Conservation (phyloP, 768 basidiomycete species). For the Agrocybe chaxingu region DNA sequence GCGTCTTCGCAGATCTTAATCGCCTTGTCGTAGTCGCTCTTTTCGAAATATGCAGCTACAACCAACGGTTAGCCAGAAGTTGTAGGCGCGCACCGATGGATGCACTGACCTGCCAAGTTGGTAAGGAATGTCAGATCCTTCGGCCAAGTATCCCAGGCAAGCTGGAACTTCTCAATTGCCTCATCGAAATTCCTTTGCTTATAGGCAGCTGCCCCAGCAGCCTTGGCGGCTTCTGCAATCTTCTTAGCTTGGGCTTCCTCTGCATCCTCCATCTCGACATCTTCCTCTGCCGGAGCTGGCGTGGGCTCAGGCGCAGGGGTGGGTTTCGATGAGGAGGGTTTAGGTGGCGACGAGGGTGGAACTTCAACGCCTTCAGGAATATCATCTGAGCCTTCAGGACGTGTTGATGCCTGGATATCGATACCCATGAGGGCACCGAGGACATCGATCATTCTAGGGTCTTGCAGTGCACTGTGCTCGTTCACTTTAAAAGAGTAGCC, state of each 20-base stretch:
- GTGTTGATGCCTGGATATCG: constrained; percentile 82
- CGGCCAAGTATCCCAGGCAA: constrained; percentile 92
- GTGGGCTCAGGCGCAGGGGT: constrained; percentile 25
- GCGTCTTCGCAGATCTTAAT: constrained; percentile 94
- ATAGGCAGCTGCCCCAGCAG: constrained; percentile 76
- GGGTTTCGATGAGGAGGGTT: constrained; percentile 43
- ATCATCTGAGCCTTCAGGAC: constrained; percentile 83
- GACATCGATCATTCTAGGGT: constrained; percentile 93
- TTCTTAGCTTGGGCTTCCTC: constrained; percentile 74
- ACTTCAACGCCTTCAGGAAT: constrained; percentile 56
- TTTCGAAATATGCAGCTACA: constrained; percentile 88
- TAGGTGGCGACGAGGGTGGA: constrained; percentile 37
- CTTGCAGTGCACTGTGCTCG: constrained; percentile 52
- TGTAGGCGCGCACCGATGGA: neutral
- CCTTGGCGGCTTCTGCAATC: constrained; percentile 78
- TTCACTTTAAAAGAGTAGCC: neutral
- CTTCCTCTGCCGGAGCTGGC: constrained; percentile 46
- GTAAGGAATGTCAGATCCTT: constrained; percentile 94
- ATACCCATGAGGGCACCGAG: constrained; percentile 91
- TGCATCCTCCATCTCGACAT: constrained; percentile 65
- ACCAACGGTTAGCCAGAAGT: constrained; percentile 1
- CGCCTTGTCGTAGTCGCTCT: constrained; percentile 86
- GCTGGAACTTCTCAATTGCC: constrained; percentile 72
- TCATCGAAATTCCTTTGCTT: constrained; percentile 80
- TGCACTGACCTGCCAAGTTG: constrained; percentile 71